Conservation (phyloP, 768 basidiomycete species). For the Gelatoporia subvermispora region DNA sequence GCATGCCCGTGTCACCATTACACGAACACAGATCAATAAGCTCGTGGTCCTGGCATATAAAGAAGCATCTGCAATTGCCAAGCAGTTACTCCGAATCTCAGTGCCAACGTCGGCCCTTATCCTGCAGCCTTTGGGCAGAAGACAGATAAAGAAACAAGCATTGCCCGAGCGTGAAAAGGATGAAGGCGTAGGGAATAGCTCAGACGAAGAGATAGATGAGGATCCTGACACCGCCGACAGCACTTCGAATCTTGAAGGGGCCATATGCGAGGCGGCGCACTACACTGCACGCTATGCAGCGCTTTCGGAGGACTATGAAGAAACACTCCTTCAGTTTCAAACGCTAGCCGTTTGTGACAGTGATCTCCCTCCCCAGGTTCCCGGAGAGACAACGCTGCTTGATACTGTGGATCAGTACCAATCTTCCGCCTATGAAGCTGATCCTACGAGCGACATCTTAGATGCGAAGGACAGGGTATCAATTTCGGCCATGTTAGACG, state of each 20-base stretch:
- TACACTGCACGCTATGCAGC: neutral
- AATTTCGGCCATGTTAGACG: neutral
- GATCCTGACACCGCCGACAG: neutral
- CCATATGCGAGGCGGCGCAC: neutral
- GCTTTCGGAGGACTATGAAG: neutral
- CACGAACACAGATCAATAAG: neutral
- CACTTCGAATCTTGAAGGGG: too few relatives aligned
- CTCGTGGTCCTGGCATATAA: slow-evolving; percentile 2
- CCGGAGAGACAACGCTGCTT: neutral
- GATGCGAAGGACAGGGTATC: neutral
- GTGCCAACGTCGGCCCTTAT: neutral
- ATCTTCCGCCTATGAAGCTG: neutral
- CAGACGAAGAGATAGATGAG: too few relatives aligned
- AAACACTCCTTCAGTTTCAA: too few relatives aligned
- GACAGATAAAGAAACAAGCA: neutral
- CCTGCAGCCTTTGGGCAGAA: neutral
- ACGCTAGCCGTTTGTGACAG: too few relatives aligned
- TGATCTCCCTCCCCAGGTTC: neutral
- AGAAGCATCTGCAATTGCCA: slow-evolving; percentile 1
- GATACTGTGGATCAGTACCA: too few relatives aligned
- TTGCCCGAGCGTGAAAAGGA: neutral
- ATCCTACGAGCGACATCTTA: neutral
- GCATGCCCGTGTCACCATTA: neutral
- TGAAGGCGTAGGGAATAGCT: neutral
- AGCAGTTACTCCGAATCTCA: neutral